A percentile compares a stretch with the other conserved stretches of the same genome.
phyloP scores from a whole-genome alignment of 345 rosid genomes.

The Populus alba region DNA sequence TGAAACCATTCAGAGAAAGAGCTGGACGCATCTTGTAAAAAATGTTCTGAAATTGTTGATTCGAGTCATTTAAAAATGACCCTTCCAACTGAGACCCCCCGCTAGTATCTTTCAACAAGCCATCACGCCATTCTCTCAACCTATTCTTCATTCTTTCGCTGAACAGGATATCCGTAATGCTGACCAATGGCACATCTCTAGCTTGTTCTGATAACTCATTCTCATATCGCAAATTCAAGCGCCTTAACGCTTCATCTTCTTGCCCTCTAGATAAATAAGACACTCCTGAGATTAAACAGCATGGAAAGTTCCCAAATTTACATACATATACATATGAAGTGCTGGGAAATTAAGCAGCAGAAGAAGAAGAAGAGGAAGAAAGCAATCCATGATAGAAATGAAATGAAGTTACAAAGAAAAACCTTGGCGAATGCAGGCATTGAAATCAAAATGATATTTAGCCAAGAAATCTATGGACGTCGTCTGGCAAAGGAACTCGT shows the following conservation, averaged over 20 bases:
- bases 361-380: no score
- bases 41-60: constrained; percentile 47
- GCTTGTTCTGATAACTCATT: constrained; percentile 35
- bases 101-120: constrained; percentile 39
- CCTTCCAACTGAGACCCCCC: constrained; percentile 23
- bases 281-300: constrained; percentile 65
- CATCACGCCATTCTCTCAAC: constrained; percentile 60
- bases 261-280: constrained; percentile 89
- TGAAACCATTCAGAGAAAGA: constrained; percentile 59
- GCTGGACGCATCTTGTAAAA: constrained; percentile 77
- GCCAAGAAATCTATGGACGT: constrained; percentile 84
- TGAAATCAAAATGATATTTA: constrained; percentile 87
- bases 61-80: constrained; percentile 16
- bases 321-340: no score
- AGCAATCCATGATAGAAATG: not conserved
- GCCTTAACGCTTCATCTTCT: constrained; percentile 55
- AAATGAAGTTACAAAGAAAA: not conserved
- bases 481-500: constrained; percentile 86
- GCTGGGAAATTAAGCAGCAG: no score
- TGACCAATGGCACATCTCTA: constrained; percentile 40
- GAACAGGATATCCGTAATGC: constrained; percentile 60
- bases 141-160: constrained; percentile 76
- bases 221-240: constrained; percentile 25
- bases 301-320: not conserved
- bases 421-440: constrained; percentile 80